A percentile compares a stretch with the other conserved stretches of the same genome.
Conservation (phyloP, 768 basidiomycete species). For the Kwoniella dendrophila region DNA sequence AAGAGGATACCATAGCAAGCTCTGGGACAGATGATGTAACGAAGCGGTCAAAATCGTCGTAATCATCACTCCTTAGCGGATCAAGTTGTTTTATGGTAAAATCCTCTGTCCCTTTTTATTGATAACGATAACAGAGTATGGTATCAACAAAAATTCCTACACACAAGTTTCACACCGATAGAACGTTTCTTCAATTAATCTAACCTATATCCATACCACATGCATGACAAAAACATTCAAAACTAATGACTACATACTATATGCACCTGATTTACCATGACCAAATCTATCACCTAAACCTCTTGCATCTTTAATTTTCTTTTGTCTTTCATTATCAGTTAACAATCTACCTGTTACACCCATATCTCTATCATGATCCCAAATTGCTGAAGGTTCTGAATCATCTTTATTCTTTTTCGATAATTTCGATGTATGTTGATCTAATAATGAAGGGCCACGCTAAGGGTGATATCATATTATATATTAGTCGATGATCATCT, state of each 20-base stretch:
- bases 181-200: too few relatives aligned
- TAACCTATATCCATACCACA: too few relatives aligned
- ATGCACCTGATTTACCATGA: slow-evolving; percentile 56
- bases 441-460: slow-evolving; percentile 49
- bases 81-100: too few relatives aligned
- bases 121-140: too few relatives aligned
- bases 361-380: slow-evolving; percentile 95
- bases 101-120: too few relatives aligned
- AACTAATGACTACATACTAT: slow-evolving; percentile 43
- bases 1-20: too few relatives aligned
- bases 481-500: not conserved
- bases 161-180: too few relatives aligned
- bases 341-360: slow-evolving; percentile 79
- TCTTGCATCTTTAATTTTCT: slow-evolving; percentile 77
- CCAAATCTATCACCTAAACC: slow-evolving; percentile 83
- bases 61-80: too few relatives aligned
- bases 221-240: too few relatives aligned
- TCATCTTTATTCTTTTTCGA: slow-evolving; percentile 56
- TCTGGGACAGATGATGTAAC: too few relatives aligned
- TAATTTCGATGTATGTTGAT: slow-evolving; percentile 42
- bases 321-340: slow-evolving; percentile 79
- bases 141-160: too few relatives aligned
- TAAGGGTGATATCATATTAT: slow-evolving; percentile 1
- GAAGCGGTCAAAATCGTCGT: too few relatives aligned
- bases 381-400: slow-evolving; percentile 69